phyloP scores from a whole-genome alignment of 148 eudicot species.

The Chenopodium suecicum region DNA sequence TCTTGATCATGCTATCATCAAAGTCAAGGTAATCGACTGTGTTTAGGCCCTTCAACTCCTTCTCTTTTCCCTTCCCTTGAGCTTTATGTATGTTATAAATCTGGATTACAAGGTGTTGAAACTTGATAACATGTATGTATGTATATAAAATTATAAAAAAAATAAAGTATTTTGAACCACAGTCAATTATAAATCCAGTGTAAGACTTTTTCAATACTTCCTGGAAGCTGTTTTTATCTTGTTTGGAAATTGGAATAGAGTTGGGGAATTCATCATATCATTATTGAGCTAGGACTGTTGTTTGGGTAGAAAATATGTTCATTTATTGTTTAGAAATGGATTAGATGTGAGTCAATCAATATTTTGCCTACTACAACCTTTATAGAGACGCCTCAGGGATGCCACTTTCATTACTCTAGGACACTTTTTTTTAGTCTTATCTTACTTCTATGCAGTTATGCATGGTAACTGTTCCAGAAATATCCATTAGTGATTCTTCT shows the following conservation, averaged over 20 bases:
- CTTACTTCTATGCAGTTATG: not conserved
- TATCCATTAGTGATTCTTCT: not conserved
- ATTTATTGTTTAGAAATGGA: not conserved
- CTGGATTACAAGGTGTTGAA: not conserved
- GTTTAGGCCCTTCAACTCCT: not conserved
- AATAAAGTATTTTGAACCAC: not conserved
- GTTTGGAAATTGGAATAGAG: not conserved
- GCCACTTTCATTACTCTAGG: not conserved
- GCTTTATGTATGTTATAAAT: not conserved
- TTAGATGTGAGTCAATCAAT: not conserved
- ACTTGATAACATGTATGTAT: not conserved
- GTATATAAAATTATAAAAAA: not conserved
- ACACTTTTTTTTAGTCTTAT: not conserved
- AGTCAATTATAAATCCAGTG: not conserved
- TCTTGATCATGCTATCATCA: conserved; percentile 93
- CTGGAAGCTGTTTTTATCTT: not conserved
- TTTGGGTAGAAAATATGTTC: not conserved
- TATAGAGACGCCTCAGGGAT: not conserved
- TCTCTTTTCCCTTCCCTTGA: not conserved
- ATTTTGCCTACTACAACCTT: not conserved
- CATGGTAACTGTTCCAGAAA: not conserved
- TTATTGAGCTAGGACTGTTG: not conserved
- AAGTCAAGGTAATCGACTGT: conserved; percentile 71
- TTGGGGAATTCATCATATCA: not conserved
- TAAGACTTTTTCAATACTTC: not conserved